phyloP scores from a whole-genome alignment of 805 yeast species.

The Metschnikowia arizonensis region DNA sequence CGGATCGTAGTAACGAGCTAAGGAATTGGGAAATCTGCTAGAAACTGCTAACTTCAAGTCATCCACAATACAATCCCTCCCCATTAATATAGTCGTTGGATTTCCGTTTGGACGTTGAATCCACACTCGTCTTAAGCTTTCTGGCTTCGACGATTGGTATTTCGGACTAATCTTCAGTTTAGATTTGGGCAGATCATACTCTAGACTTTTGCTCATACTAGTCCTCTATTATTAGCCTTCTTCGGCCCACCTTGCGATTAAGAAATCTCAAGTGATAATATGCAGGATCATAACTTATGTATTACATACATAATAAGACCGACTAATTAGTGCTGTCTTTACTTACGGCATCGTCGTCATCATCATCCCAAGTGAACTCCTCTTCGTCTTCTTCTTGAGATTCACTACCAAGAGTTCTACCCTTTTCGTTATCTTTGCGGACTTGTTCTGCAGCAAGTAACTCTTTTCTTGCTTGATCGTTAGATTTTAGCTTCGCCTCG shows the following conservation, averaged over 20 bases:
- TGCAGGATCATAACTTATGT: background rate
- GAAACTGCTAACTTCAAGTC: conserved; percentile 69
- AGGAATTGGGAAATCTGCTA: conserved; percentile 61
- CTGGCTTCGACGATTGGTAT: background rate
- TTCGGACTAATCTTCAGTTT: conserved; percentile 1
- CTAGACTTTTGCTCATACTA: conserved; percentile 4
- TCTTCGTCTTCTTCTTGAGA: conserved; percentile 39
- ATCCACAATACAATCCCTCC: conserved; percentile 66
- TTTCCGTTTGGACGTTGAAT: conserved; percentile 45
- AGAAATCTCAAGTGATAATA: background rate
- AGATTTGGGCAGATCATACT: conserved; percentile 3
- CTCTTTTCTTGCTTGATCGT: conserved; percentile 63
- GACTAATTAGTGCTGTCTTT: background rate
- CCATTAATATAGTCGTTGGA: conserved; percentile 68
- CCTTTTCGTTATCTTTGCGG: background rate
- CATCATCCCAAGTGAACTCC: conserved; percentile 50
- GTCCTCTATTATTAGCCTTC: background rate
- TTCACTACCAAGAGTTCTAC: conserved; percentile 28
- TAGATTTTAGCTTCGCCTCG: conserved; percentile 49
- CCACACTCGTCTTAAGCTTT: conserved; percentile 46
- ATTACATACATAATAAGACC: background rate
- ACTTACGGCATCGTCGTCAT: conserved; percentile 41
- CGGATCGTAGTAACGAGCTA: conserved; percentile 61
- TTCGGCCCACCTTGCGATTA: background rate
- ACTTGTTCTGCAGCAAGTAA: conserved; percentile 40